Evolutionary conservation across 2,329 filamentous ascomycete species (phyloP), one percentile per base, ranked within the genome.

Genomic region (Pseudogymnoascus sp.): DNA sequence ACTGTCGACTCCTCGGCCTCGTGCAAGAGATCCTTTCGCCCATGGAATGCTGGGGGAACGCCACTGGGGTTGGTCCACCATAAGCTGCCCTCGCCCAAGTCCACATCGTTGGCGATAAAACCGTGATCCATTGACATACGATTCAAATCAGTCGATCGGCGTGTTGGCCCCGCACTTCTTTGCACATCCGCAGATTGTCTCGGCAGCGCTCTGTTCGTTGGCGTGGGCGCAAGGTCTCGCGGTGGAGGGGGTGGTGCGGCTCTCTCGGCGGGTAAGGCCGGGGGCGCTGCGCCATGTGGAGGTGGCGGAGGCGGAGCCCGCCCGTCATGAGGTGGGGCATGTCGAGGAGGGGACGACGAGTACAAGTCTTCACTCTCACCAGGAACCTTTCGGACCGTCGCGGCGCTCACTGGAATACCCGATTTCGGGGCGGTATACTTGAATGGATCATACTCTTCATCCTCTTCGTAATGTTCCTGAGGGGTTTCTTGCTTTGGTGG

Each of bases 41-140:
- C 86, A 71, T 96, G 89, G 63, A 97, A 84, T 1, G 85, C 83
- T 0, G 93, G 92, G 2, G 94, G 94, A 1, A 92, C 82, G 37
- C 85, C 85, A 64, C 90, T 89, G 9, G 87, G 80, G 69, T 92
- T 86, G 37, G 88, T 85, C 92, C 93, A 99, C 94, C 94, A 99
- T 58, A 87, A 83, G 16, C 85, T 89, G 58, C 82, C 81, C 47
- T 83, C 79, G 11, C 84, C 86, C 37, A 97, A 79, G 69, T 97
- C 92, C 61, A 97, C 76, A 63, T 97, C 92, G 61, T 86, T 87
- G 39, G 94, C 94, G 64, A 97, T 93, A 70, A 86, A 95, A 1
- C 91, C 90, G 47, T 87, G 86, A 66, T 93, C 90, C 63, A 86
- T 81, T 5, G 87, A 88, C 72, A 90, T 87, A 54, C 93, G 85